Conservation (phyloP, 306 rosid genomes). For the Sindora glabra region DNA sequence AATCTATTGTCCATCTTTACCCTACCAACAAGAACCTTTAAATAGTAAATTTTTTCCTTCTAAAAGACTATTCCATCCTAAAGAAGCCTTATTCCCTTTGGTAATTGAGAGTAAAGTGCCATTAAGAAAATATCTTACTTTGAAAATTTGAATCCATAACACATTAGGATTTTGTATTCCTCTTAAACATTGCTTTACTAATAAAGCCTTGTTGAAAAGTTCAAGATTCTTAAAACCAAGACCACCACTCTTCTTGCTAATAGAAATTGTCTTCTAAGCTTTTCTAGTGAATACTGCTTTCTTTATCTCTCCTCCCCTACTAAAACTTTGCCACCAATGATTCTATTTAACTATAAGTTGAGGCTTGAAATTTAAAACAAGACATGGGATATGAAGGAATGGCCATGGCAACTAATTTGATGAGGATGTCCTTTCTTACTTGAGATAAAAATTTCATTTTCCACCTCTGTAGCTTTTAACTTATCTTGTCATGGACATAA, state of each 20-base stretch:
- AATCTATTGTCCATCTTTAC: not conserved
- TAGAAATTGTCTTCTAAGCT: too few relatives aligned
- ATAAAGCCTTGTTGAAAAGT: not conserved
- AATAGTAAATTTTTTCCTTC: too few relatives aligned
- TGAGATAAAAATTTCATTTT: not conserved
- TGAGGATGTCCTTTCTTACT: not conserved
- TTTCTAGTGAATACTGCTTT: too few relatives aligned
- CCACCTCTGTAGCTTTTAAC: not conserved
- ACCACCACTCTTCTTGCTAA: too few relatives aligned
- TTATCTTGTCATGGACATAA: not conserved
- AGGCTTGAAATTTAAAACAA: not conserved
- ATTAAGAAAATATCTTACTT: too few relatives aligned
- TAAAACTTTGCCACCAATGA: not conserved
- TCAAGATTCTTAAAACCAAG: too few relatives aligned
- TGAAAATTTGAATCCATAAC: not conserved
- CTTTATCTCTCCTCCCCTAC: too few relatives aligned
- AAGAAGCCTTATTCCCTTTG: not conserved
- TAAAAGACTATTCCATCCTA: not conserved
- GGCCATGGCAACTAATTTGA: not conserved
- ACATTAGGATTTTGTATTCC: not conserved
- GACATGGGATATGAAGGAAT: not conserved
- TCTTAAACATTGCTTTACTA: not conserved
- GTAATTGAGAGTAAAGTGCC: not conserved
- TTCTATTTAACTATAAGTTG: not conserved
- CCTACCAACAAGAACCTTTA: not conserved